phyloP scores from a whole-genome alignment of 2,329 filamentous ascomycete species.

The Cladophialophora carrionii region DNA sequence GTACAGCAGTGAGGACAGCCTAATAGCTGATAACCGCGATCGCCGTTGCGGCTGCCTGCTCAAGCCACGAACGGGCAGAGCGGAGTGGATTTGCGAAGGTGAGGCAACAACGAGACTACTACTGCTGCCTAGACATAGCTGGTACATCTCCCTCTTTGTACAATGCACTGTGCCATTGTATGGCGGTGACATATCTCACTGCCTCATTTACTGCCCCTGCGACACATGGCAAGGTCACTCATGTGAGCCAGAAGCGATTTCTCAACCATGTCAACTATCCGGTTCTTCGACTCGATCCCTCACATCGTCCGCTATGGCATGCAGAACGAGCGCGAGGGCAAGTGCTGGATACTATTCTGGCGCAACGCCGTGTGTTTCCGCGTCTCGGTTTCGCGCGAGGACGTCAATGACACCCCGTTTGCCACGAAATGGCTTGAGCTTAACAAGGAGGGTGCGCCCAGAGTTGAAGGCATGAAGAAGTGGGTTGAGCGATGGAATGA shows the following conservation, averaged over 20 bases:
- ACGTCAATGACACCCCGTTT: conserved; percentile 15
- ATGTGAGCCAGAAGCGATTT: neutral
- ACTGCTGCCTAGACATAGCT: neutral
- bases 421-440: conserved; percentile 10
- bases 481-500: conserved; percentile 16
- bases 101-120: neutral
- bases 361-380: conserved; percentile 15
- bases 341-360: conserved; percentile 18
- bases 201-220: neutral
- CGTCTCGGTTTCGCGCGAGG: conserved; percentile 10
- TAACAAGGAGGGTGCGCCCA: neutral
- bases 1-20: neutral
- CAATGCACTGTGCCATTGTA: neutral
- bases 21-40: neutral
- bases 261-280: conserved; percentile 16
- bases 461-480: conserved; percentile 1
- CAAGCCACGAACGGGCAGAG: neutral
- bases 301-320: conserved; percentile 26
- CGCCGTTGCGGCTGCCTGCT: neutral
- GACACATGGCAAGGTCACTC: neutral
- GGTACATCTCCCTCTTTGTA: neutral
- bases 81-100: neutral
- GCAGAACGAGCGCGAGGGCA: conserved; percentile 19
- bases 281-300: conserved; percentile 21
- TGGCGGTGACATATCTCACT: neutral